Base-by-base conservation (phyloP, 179 eudicot species). In the Silene coronaria region DNA sequence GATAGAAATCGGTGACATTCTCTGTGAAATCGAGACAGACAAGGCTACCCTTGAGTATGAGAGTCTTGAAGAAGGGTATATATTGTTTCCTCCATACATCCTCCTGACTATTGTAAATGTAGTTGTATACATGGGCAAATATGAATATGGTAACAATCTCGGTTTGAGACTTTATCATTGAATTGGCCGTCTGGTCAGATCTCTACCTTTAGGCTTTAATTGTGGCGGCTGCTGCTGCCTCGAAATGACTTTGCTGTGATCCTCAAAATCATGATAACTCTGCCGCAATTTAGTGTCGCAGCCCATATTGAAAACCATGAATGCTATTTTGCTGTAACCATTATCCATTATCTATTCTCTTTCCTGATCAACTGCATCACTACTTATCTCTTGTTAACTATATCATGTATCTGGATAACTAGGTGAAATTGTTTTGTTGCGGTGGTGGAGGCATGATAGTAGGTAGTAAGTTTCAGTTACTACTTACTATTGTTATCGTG, bases 31-130 rank as follows among this genome's bases (percentile, higher is more conserved):
- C 79, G 95, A 93, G 86, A 91, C 98, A 0, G 98, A 94, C 83
- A 93, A 93, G 82, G 98, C 98, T 70, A 91, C 93, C 23, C 85
- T 93, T 81, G 98, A 93, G 81, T 88, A 84, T 79, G 97, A 93
- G 83, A 83, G 93, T 83, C 93, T 93, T 81, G 98, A 91, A 81
- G 98, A 91, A 81, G 98, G 98, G 98, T 94, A 94, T 84, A 58
- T 2, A 70, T 82, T 75, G 70, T 76, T 19, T 46, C 48, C 10
- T 61, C 13, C 55, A 16, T 19, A 17, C 21, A 59, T 71, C 53
- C 28, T 72, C 30, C 7, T 60, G 21, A 68, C 6, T 2, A 23
- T 27, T 53, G 51, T 67, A 63, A 23, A 38, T 51, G n/a, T 10
- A 8, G 10, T 42, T 5, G 34, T 71, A 55, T 69, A 8, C 58